Evolutionary conservation across 768 basidiomycete species (phyloP).

Genomic region (Hygrophorus pudorinus): DNA sequence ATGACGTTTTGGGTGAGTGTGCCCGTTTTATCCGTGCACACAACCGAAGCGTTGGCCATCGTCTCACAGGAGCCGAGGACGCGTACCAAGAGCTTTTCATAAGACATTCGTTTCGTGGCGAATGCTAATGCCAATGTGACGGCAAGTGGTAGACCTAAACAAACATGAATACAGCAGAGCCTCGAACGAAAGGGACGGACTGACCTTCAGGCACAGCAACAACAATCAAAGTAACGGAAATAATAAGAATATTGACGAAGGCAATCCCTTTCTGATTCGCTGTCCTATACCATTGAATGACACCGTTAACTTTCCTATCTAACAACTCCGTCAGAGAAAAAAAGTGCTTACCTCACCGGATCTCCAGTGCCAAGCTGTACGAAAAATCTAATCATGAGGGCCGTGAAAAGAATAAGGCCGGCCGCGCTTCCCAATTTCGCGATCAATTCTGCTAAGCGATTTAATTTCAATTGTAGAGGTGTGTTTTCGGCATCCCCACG

Average conservation of each 20-base stretch:
- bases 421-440: slow-evolving; percentile 82
- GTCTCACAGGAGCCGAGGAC: slow-evolving; percentile 96
- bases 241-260: slow-evolving; percentile 92
- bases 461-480: slow-evolving; percentile 89
- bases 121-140: slow-evolving; percentile 77
- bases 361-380: slow-evolving; percentile 64
- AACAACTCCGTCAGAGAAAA: too few species aligned
- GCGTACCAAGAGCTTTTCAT: slow-evolving; percentile 89
- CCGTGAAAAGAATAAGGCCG: slow-evolving; percentile 70
- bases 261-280: slow-evolving; percentile 78
- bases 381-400: slow-evolving; percentile 92
- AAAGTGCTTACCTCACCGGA: slow-evolving; percentile 40
- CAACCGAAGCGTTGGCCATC: slow-evolving; percentile 95
- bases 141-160: slow-evolving; percentile 6
- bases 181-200: slow-evolving; percentile 4
- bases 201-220: slow-evolving; percentile 80
- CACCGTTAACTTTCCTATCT: too few species aligned
- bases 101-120: slow-evolving; percentile 97
- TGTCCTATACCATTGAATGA: slow-evolving; percentile 40
- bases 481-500: slow-evolving; percentile 83
- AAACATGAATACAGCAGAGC: slow-evolving; percentile 8
- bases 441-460: slow-evolving; percentile 88
- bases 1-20: slow-evolving; percentile 94
- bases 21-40: slow-evolving; percentile 95
- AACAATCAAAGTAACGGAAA: slow-evolving; percentile 83